A percentile compares a stretch with the other conserved stretches of the same genome.
Conservation (phyloP, 179 eudicot species). For the Amaranthus tricolor region DNA sequence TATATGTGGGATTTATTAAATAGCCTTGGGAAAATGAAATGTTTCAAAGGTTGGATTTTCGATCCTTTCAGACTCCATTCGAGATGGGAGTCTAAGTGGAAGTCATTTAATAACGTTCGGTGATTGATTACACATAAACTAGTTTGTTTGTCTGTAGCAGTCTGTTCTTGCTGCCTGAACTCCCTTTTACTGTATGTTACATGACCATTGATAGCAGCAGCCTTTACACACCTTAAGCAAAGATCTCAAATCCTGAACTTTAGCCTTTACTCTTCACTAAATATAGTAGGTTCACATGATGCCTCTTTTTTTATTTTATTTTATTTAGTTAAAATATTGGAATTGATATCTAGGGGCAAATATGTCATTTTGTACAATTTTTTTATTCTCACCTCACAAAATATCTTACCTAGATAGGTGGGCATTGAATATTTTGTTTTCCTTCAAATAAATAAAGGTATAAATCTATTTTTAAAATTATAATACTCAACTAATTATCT, state of each 20-base stretch:
- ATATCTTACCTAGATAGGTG: slow-evolving; percentile 11
- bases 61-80: no score
- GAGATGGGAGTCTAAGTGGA: no score
- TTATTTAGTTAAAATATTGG: background rate
- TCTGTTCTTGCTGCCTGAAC: background rate
- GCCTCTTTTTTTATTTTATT: background rate
- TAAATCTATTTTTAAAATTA: background rate
- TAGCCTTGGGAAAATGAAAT: no score
- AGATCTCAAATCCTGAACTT: slow-evolving; percentile 5
- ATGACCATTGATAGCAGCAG: slow-evolving; percentile 6
- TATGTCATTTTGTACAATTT: background rate
- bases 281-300: background rate
- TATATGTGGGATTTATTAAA: no score
- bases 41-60: no score
- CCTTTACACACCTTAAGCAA: slow-evolving; percentile 3
- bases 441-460: background rate
- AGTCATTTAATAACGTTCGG: no score
- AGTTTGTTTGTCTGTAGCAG: background rate
- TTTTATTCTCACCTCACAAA: slow-evolving; percentile 13
- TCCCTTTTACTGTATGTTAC: background rate
- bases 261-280: background rate
- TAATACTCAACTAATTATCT: slow-evolving; percentile 4
- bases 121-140: no score
- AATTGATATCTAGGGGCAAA: slow-evolving; percentile 4
- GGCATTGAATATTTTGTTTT: background rate